phyloP scores from a whole-genome alignment of 805 yeast species.

The Priceomyces castillae region DNA sequence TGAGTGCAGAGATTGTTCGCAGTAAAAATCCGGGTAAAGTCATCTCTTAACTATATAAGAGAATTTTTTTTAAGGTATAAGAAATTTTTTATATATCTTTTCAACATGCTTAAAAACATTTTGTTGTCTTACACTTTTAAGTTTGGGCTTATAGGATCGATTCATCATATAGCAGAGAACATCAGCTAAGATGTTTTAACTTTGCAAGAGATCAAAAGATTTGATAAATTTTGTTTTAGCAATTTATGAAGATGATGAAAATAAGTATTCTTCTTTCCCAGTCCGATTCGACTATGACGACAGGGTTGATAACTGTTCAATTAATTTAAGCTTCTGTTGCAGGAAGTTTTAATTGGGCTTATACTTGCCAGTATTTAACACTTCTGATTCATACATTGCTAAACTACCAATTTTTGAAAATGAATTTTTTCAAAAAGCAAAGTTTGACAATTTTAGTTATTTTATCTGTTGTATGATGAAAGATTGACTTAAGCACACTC shows the following conservation, averaged over 20 bases:
- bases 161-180: slow-evolving; percentile 5
- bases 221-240: not conserved
- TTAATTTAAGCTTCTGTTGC: slow-evolving; percentile 36
- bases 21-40: slow-evolving; percentile 3
- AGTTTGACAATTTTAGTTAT: not conserved
- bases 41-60: slow-evolving; percentile 1
- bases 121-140: slow-evolving; percentile 12
- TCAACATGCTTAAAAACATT: not conserved
- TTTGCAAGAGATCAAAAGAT: not conserved
- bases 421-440: too few species aligned
- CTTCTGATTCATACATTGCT: slow-evolving; percentile 49
- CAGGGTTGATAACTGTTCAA: slow-evolving; percentile 61
- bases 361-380: slow-evolving; percentile 85
- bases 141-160: slow-evolving; percentile 21
- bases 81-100: not conserved
- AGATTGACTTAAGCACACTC: slow-evolving; percentile 27
- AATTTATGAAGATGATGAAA: slow-evolving; percentile 36
- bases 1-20: not conserved
- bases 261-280: slow-evolving; percentile 81
- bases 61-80: not conserved
- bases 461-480: slow-evolving; percentile 6
- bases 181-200: not conserved
- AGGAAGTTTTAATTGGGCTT: slow-evolving; percentile 50
- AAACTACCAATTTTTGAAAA: too few species aligned
- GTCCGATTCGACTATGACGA: slow-evolving; percentile 94